Conservation (phyloP, 1,139 yeast genomes). For the Diutina sp. region DNA sequence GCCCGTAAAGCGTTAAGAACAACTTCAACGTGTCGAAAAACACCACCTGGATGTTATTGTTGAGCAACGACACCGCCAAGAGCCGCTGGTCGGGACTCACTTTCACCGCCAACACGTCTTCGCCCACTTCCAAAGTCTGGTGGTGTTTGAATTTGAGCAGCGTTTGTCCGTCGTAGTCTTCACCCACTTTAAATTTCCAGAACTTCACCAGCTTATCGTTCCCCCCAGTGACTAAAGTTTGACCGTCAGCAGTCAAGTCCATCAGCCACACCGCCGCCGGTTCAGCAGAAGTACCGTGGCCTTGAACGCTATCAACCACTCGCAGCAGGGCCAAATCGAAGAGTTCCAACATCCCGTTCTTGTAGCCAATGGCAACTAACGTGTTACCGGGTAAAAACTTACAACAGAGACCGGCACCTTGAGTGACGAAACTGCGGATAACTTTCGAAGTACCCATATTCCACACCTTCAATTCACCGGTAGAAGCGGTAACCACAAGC, state of each 20-base stretch:
- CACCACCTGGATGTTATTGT: conserved; percentile 88
- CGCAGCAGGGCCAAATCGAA: conserved; percentile 35
- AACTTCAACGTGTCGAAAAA: conserved; percentile 79
- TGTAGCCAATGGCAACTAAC: conserved; percentile 79
- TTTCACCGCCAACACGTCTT: conserved; percentile 70
- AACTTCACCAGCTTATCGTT: conserved; percentile 84
- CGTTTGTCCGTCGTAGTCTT: conserved; percentile 62
- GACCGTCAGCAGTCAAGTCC: conserved; percentile 81
- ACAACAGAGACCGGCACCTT: conserved; percentile 76
- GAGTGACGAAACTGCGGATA: conserved; percentile 58
- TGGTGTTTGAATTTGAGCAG: conserved; percentile 54
- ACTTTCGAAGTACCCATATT: conserved; percentile 64
- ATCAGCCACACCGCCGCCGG: conserved; percentile 85
- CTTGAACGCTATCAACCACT: not conserved
- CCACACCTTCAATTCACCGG: conserved; percentile 85
- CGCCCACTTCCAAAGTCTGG: conserved; percentile 73
- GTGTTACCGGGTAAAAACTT: conserved; percentile 88
- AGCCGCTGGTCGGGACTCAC: conserved; percentile 73
- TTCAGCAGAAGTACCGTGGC: conserved; percentile 14
- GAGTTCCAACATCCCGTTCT: conserved; percentile 72
- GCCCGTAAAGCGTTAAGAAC: conserved; percentile 85
- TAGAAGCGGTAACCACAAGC: conserved; percentile 79
- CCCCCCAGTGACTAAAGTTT: conserved; percentile 78
- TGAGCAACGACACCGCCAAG: conserved; percentile 76
- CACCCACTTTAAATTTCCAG: conserved; percentile 70